phyloP scores from a whole-genome alignment of 306 rosid genomes.

The Lupinus albus region DNA sequence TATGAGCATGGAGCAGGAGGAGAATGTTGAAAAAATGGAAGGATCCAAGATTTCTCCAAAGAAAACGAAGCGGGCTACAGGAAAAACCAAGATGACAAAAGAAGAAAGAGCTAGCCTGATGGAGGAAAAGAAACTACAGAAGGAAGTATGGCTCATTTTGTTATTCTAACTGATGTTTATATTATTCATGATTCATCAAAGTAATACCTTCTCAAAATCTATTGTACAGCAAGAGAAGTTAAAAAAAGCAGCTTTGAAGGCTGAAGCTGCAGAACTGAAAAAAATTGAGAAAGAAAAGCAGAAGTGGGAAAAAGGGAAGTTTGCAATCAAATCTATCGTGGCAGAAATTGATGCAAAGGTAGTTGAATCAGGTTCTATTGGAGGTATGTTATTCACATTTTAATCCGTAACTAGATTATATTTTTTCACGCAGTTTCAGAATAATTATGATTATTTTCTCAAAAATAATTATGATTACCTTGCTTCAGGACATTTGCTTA shows the following conservation, averaged over 20 bases:
- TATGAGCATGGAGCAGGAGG: conserved; percentile 48
- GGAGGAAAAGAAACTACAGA: conserved; percentile 79
- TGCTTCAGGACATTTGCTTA: conserved; percentile 72
- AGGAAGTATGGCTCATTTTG: conserved; percentile 59
- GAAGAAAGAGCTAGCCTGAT: conserved; percentile 71
- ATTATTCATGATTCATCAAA: conserved; percentile 31
- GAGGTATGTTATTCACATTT: conserved; percentile 59
- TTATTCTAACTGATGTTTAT: conserved; percentile 27
- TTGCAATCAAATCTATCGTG: conserved; percentile 76
- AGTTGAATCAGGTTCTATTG: conserved; percentile 81
- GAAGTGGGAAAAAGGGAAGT: conserved; percentile 89
- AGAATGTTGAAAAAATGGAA: conserved; percentile 39
- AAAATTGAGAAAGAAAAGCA: conserved; percentile 78
- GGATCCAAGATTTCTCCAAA: conserved; percentile 45
- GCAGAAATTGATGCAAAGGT: conserved; percentile 87
- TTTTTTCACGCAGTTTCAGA: conserved; percentile 7
- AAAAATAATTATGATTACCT: too few relatives aligned
- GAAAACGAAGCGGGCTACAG: conserved; percentile 41
- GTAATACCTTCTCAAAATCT: conserved; percentile 35
- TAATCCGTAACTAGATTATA: conserved; percentile 19
- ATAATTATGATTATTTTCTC: conserved; percentile 12
- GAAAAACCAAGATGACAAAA: conserved; percentile 64
- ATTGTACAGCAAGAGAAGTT: conserved; percentile 76
- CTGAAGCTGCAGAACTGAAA: conserved; percentile 79
- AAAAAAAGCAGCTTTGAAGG: conserved; percentile 76